phyloP scores from a whole-genome alignment of 2,329 filamentous ascomycete genomes.

The Gremmenia infestans region DNA sequence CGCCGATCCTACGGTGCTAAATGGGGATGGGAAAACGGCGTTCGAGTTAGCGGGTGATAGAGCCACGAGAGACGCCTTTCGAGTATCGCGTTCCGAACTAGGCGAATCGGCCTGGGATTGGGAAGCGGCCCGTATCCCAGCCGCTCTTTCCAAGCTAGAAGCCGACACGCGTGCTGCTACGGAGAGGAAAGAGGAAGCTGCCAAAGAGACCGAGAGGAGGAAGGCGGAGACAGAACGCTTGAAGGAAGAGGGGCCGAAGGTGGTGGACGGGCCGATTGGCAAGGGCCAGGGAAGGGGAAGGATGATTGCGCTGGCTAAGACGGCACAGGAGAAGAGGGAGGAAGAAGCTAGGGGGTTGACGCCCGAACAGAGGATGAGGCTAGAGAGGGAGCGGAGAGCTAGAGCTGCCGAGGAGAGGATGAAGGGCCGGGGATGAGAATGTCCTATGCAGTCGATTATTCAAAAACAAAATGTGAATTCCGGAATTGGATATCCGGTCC shows the following conservation, averaged over 20 bases:
- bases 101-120: slow-evolving; percentile 76
- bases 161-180: slow-evolving; percentile 63
- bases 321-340: slow-evolving; percentile 73
- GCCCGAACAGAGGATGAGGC: slow-evolving; percentile 74
- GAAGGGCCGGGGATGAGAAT: slow-evolving; percentile 32
- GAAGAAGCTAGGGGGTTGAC: slow-evolving; percentile 82
- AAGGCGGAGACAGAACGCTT: slow-evolving; percentile 71
- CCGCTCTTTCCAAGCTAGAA: slow-evolving; percentile 64
- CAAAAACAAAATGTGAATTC: no score
- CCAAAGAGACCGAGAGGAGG: slow-evolving; percentile 65
- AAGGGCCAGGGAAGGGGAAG: slow-evolving; percentile 41
- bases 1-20: slow-evolving; percentile 68
- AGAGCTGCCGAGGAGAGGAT: slow-evolving; percentile 88
- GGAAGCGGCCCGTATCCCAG: slow-evolving; percentile 68
- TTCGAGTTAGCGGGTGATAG: slow-evolving; percentile 88
- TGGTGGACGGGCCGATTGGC: slow-evolving; percentile 36
- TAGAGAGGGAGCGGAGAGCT: slow-evolving; percentile 86
- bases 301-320: slow-evolving; percentile 56
- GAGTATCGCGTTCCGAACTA: slow-evolving; percentile 76
- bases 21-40: slow-evolving; percentile 72
- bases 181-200: slow-evolving; percentile 65
- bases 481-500: no score
- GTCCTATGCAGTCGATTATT: no score
- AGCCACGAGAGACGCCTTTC: slow-evolving; percentile 83
- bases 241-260: slow-evolving; percentile 58